These are phyloP conservation scores for Backusella psychrophila DNA, from an alignment of 192 early-diverging fungal species.

Conservation along the genomic window DNA sequence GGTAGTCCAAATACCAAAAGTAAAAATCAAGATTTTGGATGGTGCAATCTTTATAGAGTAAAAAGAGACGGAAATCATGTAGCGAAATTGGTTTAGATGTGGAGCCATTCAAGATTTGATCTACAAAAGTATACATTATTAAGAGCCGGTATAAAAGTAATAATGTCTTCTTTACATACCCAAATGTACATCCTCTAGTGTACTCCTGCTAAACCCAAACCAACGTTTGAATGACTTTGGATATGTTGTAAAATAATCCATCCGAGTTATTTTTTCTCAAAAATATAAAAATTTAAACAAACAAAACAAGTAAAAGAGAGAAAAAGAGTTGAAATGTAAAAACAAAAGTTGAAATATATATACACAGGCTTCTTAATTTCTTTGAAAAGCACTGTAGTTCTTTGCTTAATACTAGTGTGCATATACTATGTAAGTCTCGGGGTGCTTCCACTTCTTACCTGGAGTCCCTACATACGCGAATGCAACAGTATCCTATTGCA, in stretches of 20 bases:
- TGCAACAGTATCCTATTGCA: neutral
- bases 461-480: neutral
- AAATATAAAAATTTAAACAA: neutral
- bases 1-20: constrained; percentile 23
- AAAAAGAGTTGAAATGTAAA: neutral
- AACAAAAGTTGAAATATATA: neutral
- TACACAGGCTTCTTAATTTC: neutral
- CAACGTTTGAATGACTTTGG: constrained; percentile 1
- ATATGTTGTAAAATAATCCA: constrained; percentile 2
- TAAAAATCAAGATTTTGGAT: constrained; percentile 29
- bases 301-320: neutral
- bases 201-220: neutral
- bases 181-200: constrained; percentile 6
- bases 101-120: constrained; percentile 15
- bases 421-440: neutral
- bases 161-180: neutral
- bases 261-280: neutral
- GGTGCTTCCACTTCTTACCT: neutral
- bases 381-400: neutral
- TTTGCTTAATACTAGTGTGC: neutral
- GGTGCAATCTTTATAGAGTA: constrained; percentile 25
- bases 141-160: neutral
- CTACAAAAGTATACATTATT: neutral
- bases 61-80: constrained; percentile 21
- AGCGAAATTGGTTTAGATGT: constrained; percentile 28